phyloP scores from a whole-genome alignment of 2,329 filamentous ascomycete species.

The Botrytis byssoidea region DNA sequence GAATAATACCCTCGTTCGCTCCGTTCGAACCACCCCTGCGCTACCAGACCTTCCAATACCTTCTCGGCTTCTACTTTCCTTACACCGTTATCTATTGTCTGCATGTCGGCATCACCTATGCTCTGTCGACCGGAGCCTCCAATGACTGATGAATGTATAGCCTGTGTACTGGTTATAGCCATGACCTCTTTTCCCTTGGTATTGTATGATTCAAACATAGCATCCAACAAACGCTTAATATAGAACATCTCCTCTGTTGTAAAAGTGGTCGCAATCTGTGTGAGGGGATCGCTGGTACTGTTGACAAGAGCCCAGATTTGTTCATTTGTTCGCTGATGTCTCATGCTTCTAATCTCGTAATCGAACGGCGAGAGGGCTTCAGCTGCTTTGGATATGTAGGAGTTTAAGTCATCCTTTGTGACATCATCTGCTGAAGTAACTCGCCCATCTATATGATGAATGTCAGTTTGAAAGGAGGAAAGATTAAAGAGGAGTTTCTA shows the following conservation, averaged over 20 bases:
- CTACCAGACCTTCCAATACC: slow-evolving; percentile 66
- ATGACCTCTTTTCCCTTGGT: slow-evolving; percentile 76
- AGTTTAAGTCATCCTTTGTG: slow-evolving; percentile 63
- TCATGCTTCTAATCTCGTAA: slow-evolving; percentile 76
- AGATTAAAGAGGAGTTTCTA: neutral
- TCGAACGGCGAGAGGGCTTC: slow-evolving; percentile 75
- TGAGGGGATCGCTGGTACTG: slow-evolving; percentile 77
- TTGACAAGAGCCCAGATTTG: slow-evolving; percentile 86
- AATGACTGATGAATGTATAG: slow-evolving; percentile 66
- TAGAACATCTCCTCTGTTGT: slow-evolving; percentile 83
- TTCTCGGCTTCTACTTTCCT: slow-evolving; percentile 76
- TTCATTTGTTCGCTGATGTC: slow-evolving; percentile 65
- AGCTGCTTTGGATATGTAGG: slow-evolving; percentile 69
- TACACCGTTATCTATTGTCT: slow-evolving; percentile 54
- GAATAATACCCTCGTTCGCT: slow-evolving; percentile 71
- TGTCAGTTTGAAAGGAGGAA: neutral
- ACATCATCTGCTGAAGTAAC: slow-evolving; percentile 60
- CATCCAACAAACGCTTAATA: slow-evolving; percentile 82
- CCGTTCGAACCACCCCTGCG: slow-evolving; percentile 82
- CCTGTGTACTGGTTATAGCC: slow-evolving; percentile 77
- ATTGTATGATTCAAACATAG: slow-evolving; percentile 90
- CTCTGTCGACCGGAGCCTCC: slow-evolving; percentile 44
- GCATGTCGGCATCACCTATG: slow-evolving; percentile 34
- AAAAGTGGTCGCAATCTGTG: slow-evolving; percentile 81
- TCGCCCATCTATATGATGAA: slow-evolving; percentile 41